Evolutionary conservation across 73 alveolate genomes (phyloP).

Genomic region (Paramecium bursaria): DNA sequence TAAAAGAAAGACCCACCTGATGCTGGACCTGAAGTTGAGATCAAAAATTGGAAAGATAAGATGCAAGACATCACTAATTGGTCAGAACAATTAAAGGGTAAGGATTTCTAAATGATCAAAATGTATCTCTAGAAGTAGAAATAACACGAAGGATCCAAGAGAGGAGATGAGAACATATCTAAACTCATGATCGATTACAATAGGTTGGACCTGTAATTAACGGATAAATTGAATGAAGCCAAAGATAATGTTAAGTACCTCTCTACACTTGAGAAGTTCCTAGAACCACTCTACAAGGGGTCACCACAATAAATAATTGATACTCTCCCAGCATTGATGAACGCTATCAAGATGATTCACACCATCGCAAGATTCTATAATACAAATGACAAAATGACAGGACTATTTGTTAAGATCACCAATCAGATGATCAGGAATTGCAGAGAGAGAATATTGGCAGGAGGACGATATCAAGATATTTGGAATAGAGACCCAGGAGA

Average conservation of each 20-base stretch:
- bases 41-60: constrained; percentile 84
- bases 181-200: constrained; percentile 65
- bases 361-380: constrained; percentile 99
- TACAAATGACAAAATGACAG: constrained; percentile 99
- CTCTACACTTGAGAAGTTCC: constrained; percentile 98
- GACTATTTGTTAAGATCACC: constrained; percentile 99
- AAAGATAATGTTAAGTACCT: constrained; percentile 99
- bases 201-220: constrained; percentile 71
- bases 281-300: constrained; percentile 99
- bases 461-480: constrained; percentile 76
- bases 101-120: constrained; percentile 82
- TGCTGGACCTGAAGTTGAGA: constrained; percentile 78
- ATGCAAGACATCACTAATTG: constrained; percentile 86
- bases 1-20: constrained; percentile 60
- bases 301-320: constrained; percentile 99
- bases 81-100: constrained; percentile 87
- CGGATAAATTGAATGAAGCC: constrained; percentile 99
- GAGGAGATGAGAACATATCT: constrained; percentile 60
- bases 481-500: constrained; percentile 97
- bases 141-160: constrained; percentile 67
- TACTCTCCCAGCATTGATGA: constrained; percentile 99
- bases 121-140: constrained; percentile 67
- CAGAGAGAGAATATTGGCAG: constrained; percentile 96
- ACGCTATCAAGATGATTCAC: constrained; percentile 99
- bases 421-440: constrained; percentile 99